Percentiles rank a stretch among this genome's conserved stretches.
phyloP scores from a whole-genome alignment of 441 rosid genomes.

The Rhodomyrtus psidioides region DNA sequence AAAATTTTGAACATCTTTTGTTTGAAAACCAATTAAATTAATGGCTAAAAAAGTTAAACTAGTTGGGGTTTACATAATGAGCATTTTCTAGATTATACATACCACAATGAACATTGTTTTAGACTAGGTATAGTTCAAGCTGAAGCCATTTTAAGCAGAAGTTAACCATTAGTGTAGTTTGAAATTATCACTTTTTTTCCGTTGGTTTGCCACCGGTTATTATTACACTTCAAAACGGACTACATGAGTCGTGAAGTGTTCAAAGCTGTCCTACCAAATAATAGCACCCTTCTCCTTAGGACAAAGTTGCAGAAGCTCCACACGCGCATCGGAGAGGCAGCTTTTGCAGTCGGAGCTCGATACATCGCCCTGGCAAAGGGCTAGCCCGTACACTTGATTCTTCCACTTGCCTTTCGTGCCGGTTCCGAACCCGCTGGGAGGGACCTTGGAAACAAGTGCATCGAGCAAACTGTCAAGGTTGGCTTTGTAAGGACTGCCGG shows the following conservation, averaged over 20 bases:
- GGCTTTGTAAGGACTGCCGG: conserved; percentile 29
- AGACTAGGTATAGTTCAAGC: neutral
- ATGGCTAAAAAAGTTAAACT: neutral
- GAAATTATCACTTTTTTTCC: neutral
- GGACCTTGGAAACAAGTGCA: conserved; percentile 31
- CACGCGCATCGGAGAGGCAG: conserved; percentile 40
- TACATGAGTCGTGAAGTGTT: neutral
- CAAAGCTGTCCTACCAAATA: conserved; percentile 47
- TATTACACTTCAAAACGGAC: neutral
- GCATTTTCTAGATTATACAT: neutral
- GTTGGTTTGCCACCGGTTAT: neutral
- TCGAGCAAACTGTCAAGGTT: conserved; percentile 33
- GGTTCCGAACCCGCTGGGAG: conserved; percentile 33
- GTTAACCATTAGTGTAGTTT: neutral
- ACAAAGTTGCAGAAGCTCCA: conserved; percentile 42
- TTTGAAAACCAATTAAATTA: neutral
- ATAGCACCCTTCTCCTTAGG: conserved; percentile 52
- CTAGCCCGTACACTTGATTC: conserved; percentile 32
- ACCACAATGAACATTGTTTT: neutral
- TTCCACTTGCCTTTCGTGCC: conserved; percentile 23
- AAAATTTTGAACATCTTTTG: neutral
- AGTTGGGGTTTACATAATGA: neutral
- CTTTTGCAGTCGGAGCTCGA: conserved; percentile 36
- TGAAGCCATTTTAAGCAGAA: neutral
- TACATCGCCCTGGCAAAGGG: conserved; percentile 70